A percentile compares a stretch with the other conserved stretches of the same genome.
These are phyloP conservation scores for Melampsora occidentalis DNA, from an alignment of 1,284 basidiomycete species.

Conservation along the genomic window DNA sequence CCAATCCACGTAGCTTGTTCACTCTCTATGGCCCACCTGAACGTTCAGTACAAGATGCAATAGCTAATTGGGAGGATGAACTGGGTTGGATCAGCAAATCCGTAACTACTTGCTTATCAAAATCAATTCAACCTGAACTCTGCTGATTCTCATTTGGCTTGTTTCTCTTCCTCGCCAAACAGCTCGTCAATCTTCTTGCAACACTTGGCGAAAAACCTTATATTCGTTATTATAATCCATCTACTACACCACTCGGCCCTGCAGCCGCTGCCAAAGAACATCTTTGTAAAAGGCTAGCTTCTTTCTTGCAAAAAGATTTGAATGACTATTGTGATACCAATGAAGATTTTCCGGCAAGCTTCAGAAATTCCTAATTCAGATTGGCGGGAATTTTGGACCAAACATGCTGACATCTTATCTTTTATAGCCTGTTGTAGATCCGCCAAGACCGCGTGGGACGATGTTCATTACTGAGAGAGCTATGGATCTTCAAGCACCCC, in stretches of 20 bases:
- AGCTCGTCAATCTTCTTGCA: conserved; percentile 78
- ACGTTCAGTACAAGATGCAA: conserved; percentile 59
- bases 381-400: neutral
- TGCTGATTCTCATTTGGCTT: neutral
- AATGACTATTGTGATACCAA: conserved; percentile 82
- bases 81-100: conserved; percentile 63
- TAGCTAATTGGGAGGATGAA: conserved; percentile 75
- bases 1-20: conserved; percentile 67
- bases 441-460: conserved; percentile 70
- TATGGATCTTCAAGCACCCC: conserved; percentile 86
- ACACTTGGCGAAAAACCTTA: conserved; percentile 88
- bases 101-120: conserved; percentile 40
- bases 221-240: conserved; percentile 87
- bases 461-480: conserved; percentile 91
- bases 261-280: conserved; percentile 61
- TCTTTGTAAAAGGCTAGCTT: conserved; percentile 72
- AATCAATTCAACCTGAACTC: neutral
- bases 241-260: conserved; percentile 81
- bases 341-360: conserved; percentile 73
- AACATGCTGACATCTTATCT: neutral
- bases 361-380: neutral
- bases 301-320: conserved; percentile 73
- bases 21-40: conserved; percentile 78
- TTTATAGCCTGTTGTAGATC: conserved; percentile 56
- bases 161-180: neutral